Percentiles rank a stretch among this genome's conserved stretches.
Evolutionary conservation across 2,329 filamentous ascomycete genomes (phyloP).

Genomic region (Clonostachys byssicola): DNA sequence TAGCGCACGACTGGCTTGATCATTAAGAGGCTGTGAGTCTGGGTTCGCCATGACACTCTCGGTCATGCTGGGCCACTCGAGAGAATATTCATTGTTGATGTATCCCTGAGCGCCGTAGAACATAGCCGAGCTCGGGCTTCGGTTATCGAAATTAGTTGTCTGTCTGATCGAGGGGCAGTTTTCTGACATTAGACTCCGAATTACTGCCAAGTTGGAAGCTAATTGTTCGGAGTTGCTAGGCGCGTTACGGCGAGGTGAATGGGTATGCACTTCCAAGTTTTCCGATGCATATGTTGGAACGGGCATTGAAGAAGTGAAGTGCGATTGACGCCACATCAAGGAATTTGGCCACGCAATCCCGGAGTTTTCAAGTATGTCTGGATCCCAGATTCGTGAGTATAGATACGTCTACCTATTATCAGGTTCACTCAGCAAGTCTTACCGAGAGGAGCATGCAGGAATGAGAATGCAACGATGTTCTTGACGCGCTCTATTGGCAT

Average conservation of each 20-base stretch:
- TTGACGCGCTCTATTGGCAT: conserved; percentile 62
- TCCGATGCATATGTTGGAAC: conserved; percentile 35
- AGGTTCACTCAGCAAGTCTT: conserved; percentile 15
- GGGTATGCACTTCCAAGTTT: conserved; percentile 53
- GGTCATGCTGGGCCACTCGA: not conserved
- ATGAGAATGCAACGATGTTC: conserved; percentile 74
- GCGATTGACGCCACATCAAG: conserved; percentile 58
- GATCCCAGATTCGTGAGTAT: conserved; percentile 2
- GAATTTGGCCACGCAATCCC: conserved; percentile 78
- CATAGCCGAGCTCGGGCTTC: not conserved
- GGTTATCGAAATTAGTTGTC: not conserved
- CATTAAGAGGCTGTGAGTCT: not conserved
- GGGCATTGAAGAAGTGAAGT: conserved; percentile 32
- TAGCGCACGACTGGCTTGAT: not conserved
- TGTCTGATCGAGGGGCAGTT: not conserved
- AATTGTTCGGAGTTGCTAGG: not conserved
- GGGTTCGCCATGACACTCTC: not conserved
- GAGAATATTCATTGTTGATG: not conserved
- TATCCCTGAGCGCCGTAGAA: not conserved
- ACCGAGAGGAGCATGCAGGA: conserved; percentile 81
- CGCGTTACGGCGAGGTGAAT: conserved; percentile 49
- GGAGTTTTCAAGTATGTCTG: conserved; percentile 66
- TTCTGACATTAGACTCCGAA: no score
- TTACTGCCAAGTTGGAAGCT: no score
- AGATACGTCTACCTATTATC: not conserved